phyloP scores from a whole-genome alignment of 495 filamentous ascomycete species.

The Talaromyces liani region DNA sequence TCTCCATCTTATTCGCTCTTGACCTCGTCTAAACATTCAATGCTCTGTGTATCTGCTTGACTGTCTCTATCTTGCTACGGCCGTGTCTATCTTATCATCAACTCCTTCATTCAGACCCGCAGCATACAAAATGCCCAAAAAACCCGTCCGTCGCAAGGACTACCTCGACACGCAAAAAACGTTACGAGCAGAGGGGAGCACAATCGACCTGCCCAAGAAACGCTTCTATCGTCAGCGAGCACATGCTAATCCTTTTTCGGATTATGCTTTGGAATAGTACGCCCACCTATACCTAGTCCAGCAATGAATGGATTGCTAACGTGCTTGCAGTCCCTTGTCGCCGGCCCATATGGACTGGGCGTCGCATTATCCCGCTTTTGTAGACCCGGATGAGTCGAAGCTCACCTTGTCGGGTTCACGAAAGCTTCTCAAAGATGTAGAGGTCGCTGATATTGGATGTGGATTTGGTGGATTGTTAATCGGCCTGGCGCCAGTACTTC shows the following conservation, averaged over 20 bases:
- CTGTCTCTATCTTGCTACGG: too few relatives aligned
- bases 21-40: neutral
- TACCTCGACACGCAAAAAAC: constrained; percentile 45
- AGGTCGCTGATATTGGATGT: constrained; percentile 96
- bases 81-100: neutral
- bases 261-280: constrained; percentile 84
- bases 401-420: constrained; percentile 27
- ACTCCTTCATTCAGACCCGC: neutral
- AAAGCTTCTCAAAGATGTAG: constrained; percentile 59
- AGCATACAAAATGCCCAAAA: neutral
- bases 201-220: constrained; percentile 67
- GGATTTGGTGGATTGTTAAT: constrained; percentile 90
- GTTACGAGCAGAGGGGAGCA: constrained; percentile 23
- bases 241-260: constrained; percentile 96
- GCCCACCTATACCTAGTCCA: constrained; percentile 14
- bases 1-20: neutral
- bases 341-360: constrained; percentile 91
- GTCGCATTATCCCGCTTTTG: constrained; percentile 69
- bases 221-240: constrained; percentile 94
- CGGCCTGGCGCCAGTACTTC: constrained; percentile 72
- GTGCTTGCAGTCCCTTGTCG: constrained; percentile 56
- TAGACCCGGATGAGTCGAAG: constrained; percentile 27
- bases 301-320: constrained; percentile 13
- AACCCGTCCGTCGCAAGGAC: constrained; percentile 58
- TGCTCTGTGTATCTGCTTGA: neutral